Evolutionary conservation across 2,329 filamentous ascomycete genomes (phyloP).

Genomic region (Dothistroma septosporum): DNA sequence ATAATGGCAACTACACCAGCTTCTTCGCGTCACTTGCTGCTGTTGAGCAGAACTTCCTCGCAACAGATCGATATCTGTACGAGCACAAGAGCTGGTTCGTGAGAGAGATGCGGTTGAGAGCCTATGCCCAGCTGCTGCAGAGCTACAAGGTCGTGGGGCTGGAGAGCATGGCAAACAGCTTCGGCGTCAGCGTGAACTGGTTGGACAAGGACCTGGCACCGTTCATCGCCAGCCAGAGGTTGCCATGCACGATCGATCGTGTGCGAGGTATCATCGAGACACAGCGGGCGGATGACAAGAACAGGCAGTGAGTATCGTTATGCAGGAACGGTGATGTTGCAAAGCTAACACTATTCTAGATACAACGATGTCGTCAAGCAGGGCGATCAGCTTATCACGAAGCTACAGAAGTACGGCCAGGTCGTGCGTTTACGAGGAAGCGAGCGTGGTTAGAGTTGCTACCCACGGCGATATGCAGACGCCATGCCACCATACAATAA

Average conservation of each 20-base stretch:
- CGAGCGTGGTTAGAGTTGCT: conserved; percentile 65
- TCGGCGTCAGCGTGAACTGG: conserved; percentile 95
- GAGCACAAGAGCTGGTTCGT: conserved; percentile 98
- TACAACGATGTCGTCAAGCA: conserved; percentile 98
- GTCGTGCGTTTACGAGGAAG: conserved; percentile 90
- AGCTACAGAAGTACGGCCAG: conserved; percentile 98
- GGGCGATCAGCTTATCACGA: conserved; percentile 95
- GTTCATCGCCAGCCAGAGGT: conserved; percentile 91
- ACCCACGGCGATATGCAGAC: neutral
- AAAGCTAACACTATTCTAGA: conserved; percentile 14
- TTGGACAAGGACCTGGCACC: conserved; percentile 92
- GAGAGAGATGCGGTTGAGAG: conserved; percentile 93
- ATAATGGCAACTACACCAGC: conserved; percentile 86
- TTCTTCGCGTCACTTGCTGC: conserved; percentile 88
- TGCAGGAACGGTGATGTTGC: neutral
- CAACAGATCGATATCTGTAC: conserved; percentile 87
- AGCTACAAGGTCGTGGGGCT: conserved; percentile 97
- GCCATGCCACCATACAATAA: conserved; percentile 4
- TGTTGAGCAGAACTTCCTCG: conserved; percentile 91
- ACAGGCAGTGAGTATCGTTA: conserved; percentile 65
- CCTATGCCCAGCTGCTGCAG: conserved; percentile 94
- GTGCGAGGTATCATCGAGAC: conserved; percentile 97
- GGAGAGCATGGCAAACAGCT: conserved; percentile 93
- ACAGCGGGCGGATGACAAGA: conserved; percentile 96
- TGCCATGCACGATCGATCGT: conserved; percentile 95